Evolutionary conservation across 2,329 filamentous ascomycete genomes (phyloP).

Genomic region (Xylaria sp.): DNA sequence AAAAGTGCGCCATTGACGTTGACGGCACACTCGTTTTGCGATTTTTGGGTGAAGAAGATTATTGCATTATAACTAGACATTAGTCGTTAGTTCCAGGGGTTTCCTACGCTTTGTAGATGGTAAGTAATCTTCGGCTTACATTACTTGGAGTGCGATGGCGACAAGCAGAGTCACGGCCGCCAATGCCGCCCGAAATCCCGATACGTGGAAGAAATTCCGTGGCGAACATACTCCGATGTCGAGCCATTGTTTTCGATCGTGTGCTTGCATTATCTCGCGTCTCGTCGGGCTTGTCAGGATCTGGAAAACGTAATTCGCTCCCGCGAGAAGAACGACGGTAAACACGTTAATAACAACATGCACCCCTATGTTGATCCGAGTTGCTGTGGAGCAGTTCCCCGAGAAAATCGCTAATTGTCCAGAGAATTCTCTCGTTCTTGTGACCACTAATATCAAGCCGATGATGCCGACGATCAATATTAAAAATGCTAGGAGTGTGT

Average conservation of each 20-base stretch:
- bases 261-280: slow-evolving; percentile 60
- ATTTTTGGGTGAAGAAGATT: slow-evolving; percentile 57
- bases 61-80: slow-evolving; percentile 62
- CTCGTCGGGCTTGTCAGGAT: slow-evolving; percentile 66
- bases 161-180: slow-evolving; percentile 55
- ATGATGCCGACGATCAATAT: slow-evolving; percentile 53
- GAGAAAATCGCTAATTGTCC: slow-evolving; percentile 54
- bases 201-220: slow-evolving; percentile 60
- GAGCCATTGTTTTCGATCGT: slow-evolving; percentile 60
- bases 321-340: slow-evolving; percentile 57
- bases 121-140: slow-evolving; percentile 53
- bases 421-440: slow-evolving; percentile 49
- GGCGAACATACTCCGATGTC: slow-evolving; percentile 66
- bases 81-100: slow-evolving; percentile 25
- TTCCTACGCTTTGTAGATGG: neutral
- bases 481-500: slow-evolving; percentile 55
- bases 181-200: slow-evolving; percentile 54
- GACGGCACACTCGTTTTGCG: slow-evolving; percentile 53
- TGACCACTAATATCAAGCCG: slow-evolving; percentile 54
- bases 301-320: slow-evolving; percentile 65
- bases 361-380: slow-evolving; percentile 55
- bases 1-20: slow-evolving; percentile 58
- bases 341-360: slow-evolving; percentile 59
- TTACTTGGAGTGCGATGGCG: slow-evolving; percentile 61
- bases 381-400: slow-evolving; percentile 54